These are phyloP conservation scores for Capsicum rhomboideum DNA, from an alignment of 257 asterid genomes.

Conservation along the genomic window DNA sequence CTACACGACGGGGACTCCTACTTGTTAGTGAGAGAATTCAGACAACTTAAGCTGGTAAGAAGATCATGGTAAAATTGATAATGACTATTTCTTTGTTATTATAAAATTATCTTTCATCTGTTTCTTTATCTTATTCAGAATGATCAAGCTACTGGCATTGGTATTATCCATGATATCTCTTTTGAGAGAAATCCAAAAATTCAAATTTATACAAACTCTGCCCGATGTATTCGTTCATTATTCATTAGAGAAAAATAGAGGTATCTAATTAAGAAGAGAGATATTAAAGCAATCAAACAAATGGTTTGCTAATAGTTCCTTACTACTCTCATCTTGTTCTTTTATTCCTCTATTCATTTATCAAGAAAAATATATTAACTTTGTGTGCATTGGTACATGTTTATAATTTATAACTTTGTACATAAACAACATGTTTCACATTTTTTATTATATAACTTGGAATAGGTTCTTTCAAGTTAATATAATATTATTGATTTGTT, in stretches of 20 bases:
- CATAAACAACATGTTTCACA: no score
- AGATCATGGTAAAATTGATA: neutral
- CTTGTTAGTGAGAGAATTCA: conserved; percentile 78
- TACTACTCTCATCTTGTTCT: no score
- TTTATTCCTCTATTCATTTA: no score
- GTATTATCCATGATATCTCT: conserved; percentile 84
- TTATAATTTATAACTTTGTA: no score
- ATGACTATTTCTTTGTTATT: neutral
- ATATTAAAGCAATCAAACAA: conserved; percentile 73
- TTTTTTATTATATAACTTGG: no score
- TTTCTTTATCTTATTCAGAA: conserved; percentile 33
- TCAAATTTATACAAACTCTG: conserved; percentile 82
- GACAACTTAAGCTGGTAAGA: conserved; percentile 77
- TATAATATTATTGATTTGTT: no score
- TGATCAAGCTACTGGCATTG: conserved; percentile 87
- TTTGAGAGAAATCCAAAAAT: conserved; percentile 78
- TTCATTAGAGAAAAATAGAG: conserved; percentile 85
- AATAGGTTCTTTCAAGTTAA: no score
- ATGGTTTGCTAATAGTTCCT: conserved; percentile 35
- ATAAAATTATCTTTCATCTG: neutral
- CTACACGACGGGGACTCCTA: conserved; percentile 66
- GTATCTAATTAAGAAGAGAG: conserved; percentile 72
- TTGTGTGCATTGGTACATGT: no score
- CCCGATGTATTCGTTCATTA: conserved; percentile 94
- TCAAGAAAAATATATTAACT: no score